Evolutionary conservation across 2,329 filamentous ascomycete species (phyloP), one percentile per base, ranked within the genome.

Genomic region (Venturia oleaginea): DNA sequence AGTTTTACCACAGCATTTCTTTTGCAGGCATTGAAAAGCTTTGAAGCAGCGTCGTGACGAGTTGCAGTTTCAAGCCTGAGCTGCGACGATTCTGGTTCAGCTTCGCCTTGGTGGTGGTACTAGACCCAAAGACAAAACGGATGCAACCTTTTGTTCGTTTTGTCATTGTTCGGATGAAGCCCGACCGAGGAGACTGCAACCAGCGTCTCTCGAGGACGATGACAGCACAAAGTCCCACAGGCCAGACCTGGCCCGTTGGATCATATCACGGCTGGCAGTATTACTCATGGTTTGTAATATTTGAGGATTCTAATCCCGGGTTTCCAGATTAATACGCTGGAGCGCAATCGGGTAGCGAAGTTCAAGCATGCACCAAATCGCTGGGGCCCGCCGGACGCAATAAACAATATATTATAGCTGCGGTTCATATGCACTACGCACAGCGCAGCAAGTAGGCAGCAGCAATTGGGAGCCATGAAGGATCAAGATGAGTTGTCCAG

Each of bases 201-300:
- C 51, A 11, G 46, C 46, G 17, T 34, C 2, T 32, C 27, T 57
- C 51, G 51, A 57, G 27, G 27, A 57, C n/a, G 51, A 19, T 34
- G 51, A 57, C 30, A 57, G 51, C 51, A 32, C 46, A 51, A 13
- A 51, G 30, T 57, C 51, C 34, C 51, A 57, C 51, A 19, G 51
- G 27, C 51, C 51, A 34, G 51, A 30, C 30, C 30, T 57, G 27
- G 17, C 27, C 27, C 1, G 27, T 3, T 15, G 19, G 27, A 32
- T 4, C 90, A 91, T 70, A 85, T 91, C 66, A 86, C 89, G 22
- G 88, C 92, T 68, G 88, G 91, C 66, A 85, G 88, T n/a, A 79
- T 97, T 54, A 82, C 91, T 48, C 83, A 89, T 67, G 86, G 91
- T 63, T 82, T 96, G 13, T 57, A 22, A 34, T 34, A 57, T 17